phyloP scores from a whole-genome alignment of 352 stramenopile species.

The Phytophthora melonis region DNA sequence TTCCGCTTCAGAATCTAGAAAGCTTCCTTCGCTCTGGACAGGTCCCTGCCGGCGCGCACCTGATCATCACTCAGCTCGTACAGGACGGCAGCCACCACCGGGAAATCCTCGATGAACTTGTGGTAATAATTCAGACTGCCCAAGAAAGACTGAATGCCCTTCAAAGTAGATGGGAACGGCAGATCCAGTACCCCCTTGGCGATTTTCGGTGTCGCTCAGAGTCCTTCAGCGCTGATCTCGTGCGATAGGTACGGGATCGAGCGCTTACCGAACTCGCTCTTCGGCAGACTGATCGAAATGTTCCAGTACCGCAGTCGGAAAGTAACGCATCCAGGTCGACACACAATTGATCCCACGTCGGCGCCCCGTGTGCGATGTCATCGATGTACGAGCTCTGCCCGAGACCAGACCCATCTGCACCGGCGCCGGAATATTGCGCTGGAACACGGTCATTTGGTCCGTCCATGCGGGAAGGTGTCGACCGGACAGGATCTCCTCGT shows the following conservation, averaged over 20 bases:
- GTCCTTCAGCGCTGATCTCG: background rate
- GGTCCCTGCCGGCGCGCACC: background rate
- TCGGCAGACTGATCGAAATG: background rate
- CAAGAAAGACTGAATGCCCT: background rate
- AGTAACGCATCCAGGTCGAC: background rate
- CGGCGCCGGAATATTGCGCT: too few species aligned
- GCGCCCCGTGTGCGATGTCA: background rate
- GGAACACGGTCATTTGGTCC: too few species aligned
- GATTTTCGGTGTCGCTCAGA: background rate
- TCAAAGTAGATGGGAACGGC: background rate
- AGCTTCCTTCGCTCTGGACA: background rate
- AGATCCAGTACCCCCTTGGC: background rate
- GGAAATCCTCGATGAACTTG: constrained; percentile 6
- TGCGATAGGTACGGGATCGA: background rate
- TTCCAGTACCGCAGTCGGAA: background rate
- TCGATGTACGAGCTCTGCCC: too few species aligned
- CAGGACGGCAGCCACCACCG: background rate
- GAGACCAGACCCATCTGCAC: too few species aligned
- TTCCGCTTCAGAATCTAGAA: too few species aligned
- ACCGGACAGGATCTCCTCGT: too few species aligned
- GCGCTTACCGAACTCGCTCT: background rate
- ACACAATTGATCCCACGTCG: background rate
- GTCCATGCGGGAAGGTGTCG: too few species aligned
- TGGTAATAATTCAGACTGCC: background rate
- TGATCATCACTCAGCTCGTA: background rate